Evolutionary conservation across 2,329 filamentous ascomycete species (phyloP), one percentile per base, ranked within the genome.

Genomic region (Aspergillus tubingensis): DNA sequence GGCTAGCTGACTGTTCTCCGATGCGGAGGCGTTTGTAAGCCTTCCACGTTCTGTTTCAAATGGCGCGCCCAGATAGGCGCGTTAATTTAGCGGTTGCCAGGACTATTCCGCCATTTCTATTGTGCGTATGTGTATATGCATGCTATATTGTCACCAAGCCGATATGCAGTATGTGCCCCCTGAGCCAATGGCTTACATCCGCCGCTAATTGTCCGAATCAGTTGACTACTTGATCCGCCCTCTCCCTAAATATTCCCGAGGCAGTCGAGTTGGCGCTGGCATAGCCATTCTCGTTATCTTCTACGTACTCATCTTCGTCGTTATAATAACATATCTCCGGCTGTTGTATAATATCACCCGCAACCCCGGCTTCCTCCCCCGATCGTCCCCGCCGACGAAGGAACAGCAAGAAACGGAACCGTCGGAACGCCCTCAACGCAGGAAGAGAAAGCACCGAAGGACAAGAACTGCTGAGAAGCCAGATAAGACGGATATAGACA

Each of bases 281-380:
- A 84, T 89, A 60, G 86, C 85, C 11, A 85, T 96, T 58, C 80
- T 96, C 48, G 84, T 87, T 27, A 76, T 93, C 23, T 92, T 91
- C 76, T 90, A 89, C 70, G 55, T 93, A 56, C 81, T 96, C 57
- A 80, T 96, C 48, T 67, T 90, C 15, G 81, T 89, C 30, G 85
- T 92, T 70, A 71, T 88, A 23, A 69, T 81, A 32, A 83, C 88
- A 19, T 97, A 96, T 75, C 71, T 90, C 19, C 89, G 92, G 64
- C 84, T 93, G 8, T 75, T 93, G 44, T 78, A 87, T 63, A 84
- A 85, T 36, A 87, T 96, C 54, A 83, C 86, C 60, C 81, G 81
- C 66, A 85, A 92, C 65, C 89, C 92, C 0, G 93, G 91, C 3
- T 85, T 92, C 57, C 83, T 93, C 0, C 88, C 91, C 0, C 83